These are phyloP conservation scores for Macroventuria anomochaeta DNA, from an alignment of 2,329 filamentous ascomycete species.

Conservation along the genomic window DNA sequence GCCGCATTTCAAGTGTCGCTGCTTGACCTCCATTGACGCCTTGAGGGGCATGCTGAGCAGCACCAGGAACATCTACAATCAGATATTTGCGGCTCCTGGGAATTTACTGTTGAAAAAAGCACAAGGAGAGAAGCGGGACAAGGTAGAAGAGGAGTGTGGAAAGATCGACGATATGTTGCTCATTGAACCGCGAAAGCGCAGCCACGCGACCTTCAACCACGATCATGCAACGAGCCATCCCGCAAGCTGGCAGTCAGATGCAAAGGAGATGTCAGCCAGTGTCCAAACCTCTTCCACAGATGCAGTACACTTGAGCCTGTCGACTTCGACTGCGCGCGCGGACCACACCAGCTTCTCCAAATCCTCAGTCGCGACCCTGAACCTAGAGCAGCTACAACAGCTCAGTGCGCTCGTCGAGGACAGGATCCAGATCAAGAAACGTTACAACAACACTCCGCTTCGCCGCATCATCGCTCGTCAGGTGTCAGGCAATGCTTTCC, in stretches of 20 bases:
- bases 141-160: neutral
- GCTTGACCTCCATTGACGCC: neutral
- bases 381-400: conserved; percentile 4
- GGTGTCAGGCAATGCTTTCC: neutral
- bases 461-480: conserved; percentile 7
- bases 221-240: conserved; percentile 2
- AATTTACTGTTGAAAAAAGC: neutral
- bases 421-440: conserved; percentile 9
- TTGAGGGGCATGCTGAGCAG: conserved; percentile 12
- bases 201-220: neutral
- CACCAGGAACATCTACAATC: conserved; percentile 2
- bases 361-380: neutral
- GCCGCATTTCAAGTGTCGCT: neutral
- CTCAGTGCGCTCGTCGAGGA: conserved; percentile 1
- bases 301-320: neutral
- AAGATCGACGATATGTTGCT: neutral
- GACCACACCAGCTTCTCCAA: neutral
- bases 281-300: neutral
- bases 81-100: conserved; percentile 5
- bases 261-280: neutral
- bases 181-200: conserved; percentile 7
- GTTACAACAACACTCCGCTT: conserved; percentile 13
- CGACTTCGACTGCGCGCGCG: too few relatives aligned
- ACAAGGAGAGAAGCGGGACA: neutral
- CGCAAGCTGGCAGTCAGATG: neutral